phyloP scores from a whole-genome alignment of 495 filamentous ascomycete species.

The Aspergillus sparsus region DNA sequence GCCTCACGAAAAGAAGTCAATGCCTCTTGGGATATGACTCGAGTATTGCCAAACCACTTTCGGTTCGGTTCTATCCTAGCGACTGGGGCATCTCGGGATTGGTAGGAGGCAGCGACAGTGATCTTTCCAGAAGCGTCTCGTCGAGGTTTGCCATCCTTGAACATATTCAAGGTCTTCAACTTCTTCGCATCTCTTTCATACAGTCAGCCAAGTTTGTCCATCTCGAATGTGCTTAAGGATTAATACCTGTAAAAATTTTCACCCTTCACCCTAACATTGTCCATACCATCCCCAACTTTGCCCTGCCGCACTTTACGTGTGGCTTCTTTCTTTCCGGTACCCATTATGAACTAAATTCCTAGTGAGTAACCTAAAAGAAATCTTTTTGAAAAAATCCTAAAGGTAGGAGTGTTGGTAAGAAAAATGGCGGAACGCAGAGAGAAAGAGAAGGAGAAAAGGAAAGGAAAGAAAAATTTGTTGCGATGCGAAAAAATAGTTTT shows the following conservation, averaged over 20 bases:
- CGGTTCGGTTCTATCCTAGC: slow-evolving; percentile 92
- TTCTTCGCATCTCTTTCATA: slow-evolving; percentile 73
- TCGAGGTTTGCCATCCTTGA: slow-evolving; percentile 76
- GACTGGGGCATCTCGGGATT: slow-evolving; percentile 73
- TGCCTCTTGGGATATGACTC: slow-evolving; percentile 69
- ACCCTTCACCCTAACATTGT: slow-evolving; percentile 87
- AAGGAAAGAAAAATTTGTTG: slow-evolving; percentile 34
- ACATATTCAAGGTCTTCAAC: slow-evolving; percentile 80
- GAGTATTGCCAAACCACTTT: slow-evolving; percentile 77
- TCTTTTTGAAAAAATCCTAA: slow-evolving; percentile 31
- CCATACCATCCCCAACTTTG: slow-evolving; percentile 79
- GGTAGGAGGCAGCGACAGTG: slow-evolving; percentile 80
- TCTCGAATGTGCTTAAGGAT: not conserved
- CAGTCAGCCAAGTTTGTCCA: slow-evolving; percentile 21
- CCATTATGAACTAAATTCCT: slow-evolving; percentile 61
- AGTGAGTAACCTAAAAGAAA: slow-evolving; percentile 24
- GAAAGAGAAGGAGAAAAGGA: slow-evolving; percentile 38
- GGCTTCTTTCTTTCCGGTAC: slow-evolving; percentile 92
- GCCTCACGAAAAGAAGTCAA: slow-evolving; percentile 85
- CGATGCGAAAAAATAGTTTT: slow-evolving; percentile 25
- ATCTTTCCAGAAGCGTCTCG: slow-evolving; percentile 76
- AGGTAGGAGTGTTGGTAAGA: slow-evolving; percentile 35
- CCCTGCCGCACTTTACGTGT: slow-evolving; percentile 78
- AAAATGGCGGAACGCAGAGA: slow-evolving; percentile 41
- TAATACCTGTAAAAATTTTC: slow-evolving; percentile 87